Percentiles rank a stretch among this genome's conserved stretches.
Conservation (phyloP, 1,284 basidiomycete genomes). For the Ustilago curta region DNA sequence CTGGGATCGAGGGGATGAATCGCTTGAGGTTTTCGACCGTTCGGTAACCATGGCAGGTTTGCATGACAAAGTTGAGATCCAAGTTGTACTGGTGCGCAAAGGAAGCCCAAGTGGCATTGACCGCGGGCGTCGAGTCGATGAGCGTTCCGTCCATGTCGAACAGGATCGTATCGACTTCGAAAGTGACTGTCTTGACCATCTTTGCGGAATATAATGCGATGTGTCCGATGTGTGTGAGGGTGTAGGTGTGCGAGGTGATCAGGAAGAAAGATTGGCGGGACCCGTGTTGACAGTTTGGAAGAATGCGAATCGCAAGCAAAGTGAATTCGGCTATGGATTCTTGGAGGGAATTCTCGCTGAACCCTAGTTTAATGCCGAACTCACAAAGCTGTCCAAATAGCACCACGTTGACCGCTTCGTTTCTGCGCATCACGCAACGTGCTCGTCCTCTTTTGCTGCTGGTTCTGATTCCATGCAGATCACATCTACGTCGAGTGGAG, state of each 20-base stretch:
- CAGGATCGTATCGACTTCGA: slow-evolving; percentile 63
- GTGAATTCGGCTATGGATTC: neutral
- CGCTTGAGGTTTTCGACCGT: slow-evolving; percentile 65
- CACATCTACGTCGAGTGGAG: neutral
- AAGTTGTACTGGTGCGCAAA: slow-evolving; percentile 63
- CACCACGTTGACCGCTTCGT: neutral
- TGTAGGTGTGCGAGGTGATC: neutral
- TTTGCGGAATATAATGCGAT: neutral
- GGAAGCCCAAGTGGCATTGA: slow-evolving; percentile 65
- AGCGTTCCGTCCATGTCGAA: slow-evolving; percentile 69
- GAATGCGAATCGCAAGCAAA: slow-evolving; percentile 1
- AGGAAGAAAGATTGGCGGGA: neutral
- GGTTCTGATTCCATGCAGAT: neutral
- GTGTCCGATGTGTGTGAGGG: no score
- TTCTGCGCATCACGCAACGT: slow-evolving; percentile 10
- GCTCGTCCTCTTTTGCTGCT: neutral
- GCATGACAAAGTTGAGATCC: slow-evolving; percentile 64
- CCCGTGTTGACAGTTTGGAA: neutral
- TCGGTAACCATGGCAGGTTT: slow-evolving; percentile 64
- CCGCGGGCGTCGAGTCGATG: slow-evolving; percentile 67
- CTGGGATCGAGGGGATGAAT: slow-evolving; percentile 61
- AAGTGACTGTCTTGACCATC: slow-evolving; percentile 41
- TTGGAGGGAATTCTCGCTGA: neutral
- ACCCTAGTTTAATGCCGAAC: neutral
- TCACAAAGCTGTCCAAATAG: neutral